Percentiles rank a stretch among this genome's conserved stretches.
phyloP scores from a whole-genome alignment of 73 alveolate genomes.

The Paramecium biaurelia region DNA sequence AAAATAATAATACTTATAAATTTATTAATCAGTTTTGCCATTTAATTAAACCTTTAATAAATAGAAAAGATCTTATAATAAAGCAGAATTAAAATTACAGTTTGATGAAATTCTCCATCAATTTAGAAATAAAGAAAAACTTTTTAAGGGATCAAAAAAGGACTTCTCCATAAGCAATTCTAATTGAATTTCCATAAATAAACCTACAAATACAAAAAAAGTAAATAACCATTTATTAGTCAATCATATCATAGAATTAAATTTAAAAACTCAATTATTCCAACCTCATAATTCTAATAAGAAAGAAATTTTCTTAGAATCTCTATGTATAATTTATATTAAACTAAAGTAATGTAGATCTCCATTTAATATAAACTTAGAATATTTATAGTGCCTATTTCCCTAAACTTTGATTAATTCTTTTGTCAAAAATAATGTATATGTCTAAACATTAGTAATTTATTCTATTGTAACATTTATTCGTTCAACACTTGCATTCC shows the following conservation, averaged over 20 bases:
- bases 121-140: slow-evolving; percentile 65
- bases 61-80: neutral
- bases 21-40: neutral
- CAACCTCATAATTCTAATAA: slow-evolving; percentile 71
- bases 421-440: too few relatives aligned
- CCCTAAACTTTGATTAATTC: too few relatives aligned
- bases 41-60: neutral
- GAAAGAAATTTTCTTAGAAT: slow-evolving; percentile 1
- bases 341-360: slow-evolving; percentile 81
- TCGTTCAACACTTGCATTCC: slow-evolving; percentile 47
- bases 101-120: slow-evolving; percentile 77
- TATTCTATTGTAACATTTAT: neutral
- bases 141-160: slow-evolving; percentile 66
- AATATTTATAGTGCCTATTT: too few relatives aligned
- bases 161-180: slow-evolving; percentile 75
- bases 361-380: slow-evolving; percentile 69
- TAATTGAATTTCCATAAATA: slow-evolving; percentile 63
- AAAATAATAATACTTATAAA: neutral
- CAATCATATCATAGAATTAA: slow-evolving; percentile 60
- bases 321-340: slow-evolving; percentile 69
- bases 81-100: neutral
- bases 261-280: slow-evolving; percentile 71
- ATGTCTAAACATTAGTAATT: too few relatives aligned
- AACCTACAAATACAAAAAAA: neutral
- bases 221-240: slow-evolving; percentile 36